These are phyloP conservation scores for Naganishia albida DNA, from an alignment of 1,284 basidiomycete genomes.

Conservation along the genomic window DNA sequence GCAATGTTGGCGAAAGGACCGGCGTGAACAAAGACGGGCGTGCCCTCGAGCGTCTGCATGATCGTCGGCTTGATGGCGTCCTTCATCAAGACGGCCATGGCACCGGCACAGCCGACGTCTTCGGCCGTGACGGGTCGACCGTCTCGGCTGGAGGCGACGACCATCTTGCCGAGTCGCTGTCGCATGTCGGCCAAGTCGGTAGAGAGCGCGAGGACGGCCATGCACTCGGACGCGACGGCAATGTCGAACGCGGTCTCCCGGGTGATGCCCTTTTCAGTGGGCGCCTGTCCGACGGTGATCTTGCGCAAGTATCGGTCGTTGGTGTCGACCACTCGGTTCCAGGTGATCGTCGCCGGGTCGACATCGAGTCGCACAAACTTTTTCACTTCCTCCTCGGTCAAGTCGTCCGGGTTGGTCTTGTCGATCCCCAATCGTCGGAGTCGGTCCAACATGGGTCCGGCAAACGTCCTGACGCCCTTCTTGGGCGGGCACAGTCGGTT, in stretches of 20 bases:
- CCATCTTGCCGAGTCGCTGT: slow-evolving; percentile 86
- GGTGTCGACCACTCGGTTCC: slow-evolving; percentile 96
- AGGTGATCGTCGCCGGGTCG: slow-evolving; percentile 88
- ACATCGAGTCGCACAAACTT: slow-evolving; percentile 90
- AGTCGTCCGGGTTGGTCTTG: slow-evolving; percentile 88
- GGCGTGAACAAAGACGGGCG: slow-evolving; percentile 97
- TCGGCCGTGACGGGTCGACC: slow-evolving; percentile 95
- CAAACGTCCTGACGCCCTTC: slow-evolving; percentile 93
- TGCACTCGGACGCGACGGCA: slow-evolving; percentile 93
- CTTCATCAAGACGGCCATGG: slow-evolving; percentile 96
- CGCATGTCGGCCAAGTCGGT: slow-evolving; percentile 91
- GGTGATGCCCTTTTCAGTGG: slow-evolving; percentile 86
- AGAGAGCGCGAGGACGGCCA: slow-evolving; percentile 94
- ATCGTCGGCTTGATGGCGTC: slow-evolving; percentile 99
- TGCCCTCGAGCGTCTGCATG: slow-evolving; percentile 99
- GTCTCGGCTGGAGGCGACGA: slow-evolving; percentile 89
- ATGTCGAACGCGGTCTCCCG: slow-evolving; percentile 95
- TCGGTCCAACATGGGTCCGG: slow-evolving; percentile 93
- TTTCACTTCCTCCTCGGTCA: slow-evolving; percentile 89
- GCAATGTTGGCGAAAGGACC: slow-evolving; percentile 99
- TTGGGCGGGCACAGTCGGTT: slow-evolving; percentile 87
- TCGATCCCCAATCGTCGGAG: slow-evolving; percentile 92
- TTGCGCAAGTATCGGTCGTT: slow-evolving; percentile 97
- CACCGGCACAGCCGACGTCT: slow-evolving; percentile 93
- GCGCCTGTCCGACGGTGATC: slow-evolving; percentile 85